Base-by-base conservation (phyloP, 1,284 basidiomycete genomes). In the Trichosporon asahii region DNA sequence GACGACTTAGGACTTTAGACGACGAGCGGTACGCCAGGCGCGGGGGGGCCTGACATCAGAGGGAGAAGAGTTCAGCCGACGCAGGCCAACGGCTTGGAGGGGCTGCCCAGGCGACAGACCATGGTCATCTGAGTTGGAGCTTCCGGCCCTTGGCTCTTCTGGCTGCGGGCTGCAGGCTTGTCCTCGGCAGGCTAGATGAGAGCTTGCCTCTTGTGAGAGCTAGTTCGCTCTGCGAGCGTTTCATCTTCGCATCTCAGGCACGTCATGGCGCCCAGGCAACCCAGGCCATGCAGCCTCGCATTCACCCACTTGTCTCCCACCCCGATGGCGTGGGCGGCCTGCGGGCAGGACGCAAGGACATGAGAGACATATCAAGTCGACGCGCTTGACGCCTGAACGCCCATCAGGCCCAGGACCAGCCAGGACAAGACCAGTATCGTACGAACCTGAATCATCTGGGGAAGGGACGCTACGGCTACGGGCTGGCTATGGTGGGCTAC, bases 391-490 rank as follows among this genome's bases (percentile, higher is more conserved):
- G 8, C 49, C 21, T 25, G 18, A 44, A 37, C 14, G 35, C 35
- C 11, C 35, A 46, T 46, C 44, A 46, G 44, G 35, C 44, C 21
- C 44, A 46, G 44, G 44, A 46, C 44, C 18, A 8, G 49, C 7
- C 49, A 53, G 23, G 23, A 12, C 18, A 53, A 15, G 46, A 23
- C 46, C 21, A 44, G 21, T 25, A 53, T 53, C 49, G 49, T 53
- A 53, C 49, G 49, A 53, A 53, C 49, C 49, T 53, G 49, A 53
- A 53, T 53, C 49, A 53, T 53, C 21, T 53, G 49, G 49, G 49
- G 49, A 53, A 53, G 49, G 21, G 11, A 25, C n/a, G 40, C 15
- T n/a, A 44, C 40, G 40, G 49, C 49, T 53, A 25, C 49, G 11
- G 49, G 49, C 23, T 23, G 23, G 49, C 49, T 53, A 23, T 53